phyloP scores from a whole-genome alignment of 2,329 filamentous ascomycete genomes.

The Fusarium sacchari region DNA sequence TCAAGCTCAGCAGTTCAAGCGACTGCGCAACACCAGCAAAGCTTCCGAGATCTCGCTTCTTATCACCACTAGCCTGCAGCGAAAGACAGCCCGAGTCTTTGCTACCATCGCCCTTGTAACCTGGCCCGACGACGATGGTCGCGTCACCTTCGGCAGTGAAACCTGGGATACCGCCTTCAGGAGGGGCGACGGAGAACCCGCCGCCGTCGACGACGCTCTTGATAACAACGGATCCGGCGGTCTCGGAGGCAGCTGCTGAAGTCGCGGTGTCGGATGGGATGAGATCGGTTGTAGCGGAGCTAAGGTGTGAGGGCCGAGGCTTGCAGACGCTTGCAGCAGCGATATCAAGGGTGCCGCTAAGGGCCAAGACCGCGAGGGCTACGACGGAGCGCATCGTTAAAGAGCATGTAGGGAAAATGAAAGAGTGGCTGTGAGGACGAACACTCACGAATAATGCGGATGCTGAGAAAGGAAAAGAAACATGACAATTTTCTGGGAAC shows the following conservation, averaged over 20 bases:
- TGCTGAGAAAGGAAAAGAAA: neutral
- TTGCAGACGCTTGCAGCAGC: neutral
- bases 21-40: conserved; percentile 2
- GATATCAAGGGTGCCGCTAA: neutral
- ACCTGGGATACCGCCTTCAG: neutral
- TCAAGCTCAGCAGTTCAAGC: conserved; percentile 2
- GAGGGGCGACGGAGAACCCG: neutral
- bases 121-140: neutral
- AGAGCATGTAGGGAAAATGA: neutral
- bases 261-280: neutral
- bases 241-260: neutral
- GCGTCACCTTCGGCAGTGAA: neutral
- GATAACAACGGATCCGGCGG: neutral
- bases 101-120: conserved; percentile 1
- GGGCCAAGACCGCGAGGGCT: neutral
- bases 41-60: neutral
- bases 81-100: conserved; percentile 5
- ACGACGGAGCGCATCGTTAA: neutral
- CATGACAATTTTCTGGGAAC: neutral
- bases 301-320: neutral
- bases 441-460: neutral
- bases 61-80: neutral
- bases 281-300: neutral
- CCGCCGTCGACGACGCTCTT: neutral
- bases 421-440: conserved; percentile 16